Conservation (phyloP, 331 rosid genomes). For the Quercus lobata region DNA sequence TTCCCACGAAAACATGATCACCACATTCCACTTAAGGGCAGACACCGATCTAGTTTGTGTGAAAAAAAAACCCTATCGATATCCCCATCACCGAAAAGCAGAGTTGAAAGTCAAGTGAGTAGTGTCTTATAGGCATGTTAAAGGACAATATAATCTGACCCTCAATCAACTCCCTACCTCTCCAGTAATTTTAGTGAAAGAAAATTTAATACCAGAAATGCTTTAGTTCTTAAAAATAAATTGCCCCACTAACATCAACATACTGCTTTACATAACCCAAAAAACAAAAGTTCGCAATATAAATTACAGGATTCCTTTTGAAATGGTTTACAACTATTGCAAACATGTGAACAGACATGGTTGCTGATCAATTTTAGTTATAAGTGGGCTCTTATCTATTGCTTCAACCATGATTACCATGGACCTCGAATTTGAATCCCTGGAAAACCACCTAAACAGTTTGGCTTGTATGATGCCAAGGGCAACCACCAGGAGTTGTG, state of each 20-base stretch:
- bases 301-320: neutral
- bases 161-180: too few species aligned
- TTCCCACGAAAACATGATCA: too few species aligned
- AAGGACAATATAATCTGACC: too few species aligned
- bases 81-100: too few species aligned
- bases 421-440: conserved; percentile 15
- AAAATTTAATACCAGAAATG: too few species aligned
- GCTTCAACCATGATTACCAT: conserved; percentile 8
- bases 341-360: neutral
- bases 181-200: neutral
- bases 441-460: neutral
- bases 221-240: too few species aligned
- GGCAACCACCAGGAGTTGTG: conserved; percentile 15
- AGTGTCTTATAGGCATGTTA: too few species aligned
- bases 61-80: too few species aligned
- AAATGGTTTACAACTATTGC: neutral
- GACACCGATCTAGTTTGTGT: too few species aligned
- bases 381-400: conserved; percentile 3
- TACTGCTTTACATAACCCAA: neutral
- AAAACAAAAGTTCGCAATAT: neutral
- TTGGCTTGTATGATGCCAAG: neutral
- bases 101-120: too few species aligned
- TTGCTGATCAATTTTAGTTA: neutral
- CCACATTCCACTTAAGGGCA: too few species aligned
- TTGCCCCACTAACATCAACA: neutral